phyloP scores from a whole-genome alignment of 2,329 filamentous ascomycete genomes.

The Stemphylium lycopersici region DNA sequence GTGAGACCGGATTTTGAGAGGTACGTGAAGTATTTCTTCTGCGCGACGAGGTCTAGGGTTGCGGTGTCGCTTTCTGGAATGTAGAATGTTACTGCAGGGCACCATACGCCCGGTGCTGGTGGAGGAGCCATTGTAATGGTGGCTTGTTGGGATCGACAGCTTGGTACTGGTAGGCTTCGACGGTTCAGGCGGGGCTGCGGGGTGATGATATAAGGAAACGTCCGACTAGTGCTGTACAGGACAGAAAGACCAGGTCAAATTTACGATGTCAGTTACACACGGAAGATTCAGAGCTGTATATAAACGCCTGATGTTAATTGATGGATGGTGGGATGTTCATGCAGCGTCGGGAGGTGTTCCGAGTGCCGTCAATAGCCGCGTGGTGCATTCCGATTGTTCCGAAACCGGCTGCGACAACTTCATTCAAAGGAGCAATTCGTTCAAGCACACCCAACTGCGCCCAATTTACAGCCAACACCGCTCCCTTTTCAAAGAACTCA shows the following conservation, averaged over 20 bases:
- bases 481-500: too few species aligned
- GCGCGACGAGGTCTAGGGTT: slow-evolving; percentile 50
- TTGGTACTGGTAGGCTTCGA: background rate
- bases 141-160: background rate
- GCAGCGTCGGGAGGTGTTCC: slow-evolving; percentile 12
- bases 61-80: slow-evolving; percentile 44
- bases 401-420: background rate
- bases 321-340: slow-evolving; percentile 6
- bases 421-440: too few species aligned
- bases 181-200: background rate
- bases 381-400: slow-evolving; percentile 7
- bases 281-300: too few species aligned
- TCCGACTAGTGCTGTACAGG: too few species aligned
- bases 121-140: slow-evolving; percentile 17
- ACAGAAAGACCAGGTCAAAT: too few species aligned
- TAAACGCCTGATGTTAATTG: background rate
- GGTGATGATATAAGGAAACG: background rate
- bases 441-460: too few species aligned
- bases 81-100: slow-evolving; percentile 56
- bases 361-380: slow-evolving; percentile 17
- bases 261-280: too few species aligned
- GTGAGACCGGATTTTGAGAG: slow-evolving; percentile 52
- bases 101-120: slow-evolving; percentile 38
- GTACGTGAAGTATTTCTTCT: slow-evolving; percentile 54
- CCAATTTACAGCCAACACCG: too few species aligned